A percentile compares a stretch with the other conserved stretches of the same genome.
phyloP scores from a whole-genome alignment of 192 early-diverging fungal species.

The Kappamyces sp. region DNA sequence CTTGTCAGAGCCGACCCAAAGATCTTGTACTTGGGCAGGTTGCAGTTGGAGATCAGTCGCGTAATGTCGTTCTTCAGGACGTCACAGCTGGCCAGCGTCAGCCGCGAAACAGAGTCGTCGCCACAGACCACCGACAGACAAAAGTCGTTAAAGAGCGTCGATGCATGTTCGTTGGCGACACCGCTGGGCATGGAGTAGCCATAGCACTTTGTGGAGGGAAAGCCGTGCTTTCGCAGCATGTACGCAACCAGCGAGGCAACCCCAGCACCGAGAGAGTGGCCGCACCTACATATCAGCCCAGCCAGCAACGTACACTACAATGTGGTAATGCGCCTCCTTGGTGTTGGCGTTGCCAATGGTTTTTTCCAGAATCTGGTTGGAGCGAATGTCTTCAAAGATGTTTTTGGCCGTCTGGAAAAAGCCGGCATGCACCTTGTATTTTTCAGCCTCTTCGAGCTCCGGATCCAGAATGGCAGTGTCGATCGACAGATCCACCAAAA shows the following conservation, averaged over 20 bases:
- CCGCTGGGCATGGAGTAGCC: slow-evolving; percentile 12
- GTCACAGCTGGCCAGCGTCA: slow-evolving; percentile 25
- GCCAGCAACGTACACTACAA: background rate
- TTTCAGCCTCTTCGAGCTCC: slow-evolving; percentile 23
- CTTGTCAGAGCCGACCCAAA: slow-evolving; percentile 23
- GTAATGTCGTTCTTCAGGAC: slow-evolving; percentile 32
- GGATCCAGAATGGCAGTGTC: slow-evolving; percentile 23
- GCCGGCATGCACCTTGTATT: slow-evolving; percentile 17
- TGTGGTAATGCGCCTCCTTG: background rate
- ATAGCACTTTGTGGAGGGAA: slow-evolving; percentile 2
- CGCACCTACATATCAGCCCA: background rate
- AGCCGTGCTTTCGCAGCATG: slow-evolving; percentile 7
- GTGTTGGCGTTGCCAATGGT: slow-evolving; percentile 3
- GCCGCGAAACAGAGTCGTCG: slow-evolving; percentile 32
- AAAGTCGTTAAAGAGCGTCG: slow-evolving; percentile 14
- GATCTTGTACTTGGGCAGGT: slow-evolving; percentile 30
- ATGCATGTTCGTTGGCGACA: background rate
- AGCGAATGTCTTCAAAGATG: slow-evolving; percentile 16
- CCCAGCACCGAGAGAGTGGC: slow-evolving; percentile 17
- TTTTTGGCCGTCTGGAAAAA: slow-evolving; percentile 19
- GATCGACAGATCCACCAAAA: slow-evolving; percentile 39
- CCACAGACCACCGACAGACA: slow-evolving; percentile 34
- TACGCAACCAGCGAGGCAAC: slow-evolving; percentile 16
- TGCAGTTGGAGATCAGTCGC: slow-evolving; percentile 21
- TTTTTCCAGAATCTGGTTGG: slow-evolving; percentile 13